phyloP scores from a whole-genome alignment of 78 protist genomes.

The Planoprotostelium fungivorum region DNA sequence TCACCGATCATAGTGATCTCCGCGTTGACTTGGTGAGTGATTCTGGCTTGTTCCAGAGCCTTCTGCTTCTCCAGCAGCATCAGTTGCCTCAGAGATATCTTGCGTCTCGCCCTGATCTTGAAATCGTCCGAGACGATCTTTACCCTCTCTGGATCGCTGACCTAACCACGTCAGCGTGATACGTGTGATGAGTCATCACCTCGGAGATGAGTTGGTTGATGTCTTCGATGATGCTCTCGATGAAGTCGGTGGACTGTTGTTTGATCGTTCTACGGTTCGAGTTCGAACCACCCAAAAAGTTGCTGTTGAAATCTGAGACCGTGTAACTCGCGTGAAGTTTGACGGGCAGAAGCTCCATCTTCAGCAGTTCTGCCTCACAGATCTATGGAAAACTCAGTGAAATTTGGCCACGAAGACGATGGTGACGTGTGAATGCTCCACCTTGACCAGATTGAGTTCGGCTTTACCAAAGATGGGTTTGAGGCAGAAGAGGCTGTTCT shows the following conservation, averaged over 20 bases:
- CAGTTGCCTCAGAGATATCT: background rate
- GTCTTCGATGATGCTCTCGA: conserved; percentile 6
- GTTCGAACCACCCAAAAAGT: background rate
- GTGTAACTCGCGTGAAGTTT: background rate
- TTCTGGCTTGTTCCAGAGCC: background rate
- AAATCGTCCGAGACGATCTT: background rate
- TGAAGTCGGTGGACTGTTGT: background rate
- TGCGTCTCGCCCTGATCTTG: background rate
- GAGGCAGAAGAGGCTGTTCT: background rate
- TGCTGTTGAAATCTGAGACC: background rate
- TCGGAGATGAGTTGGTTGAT: background rate
- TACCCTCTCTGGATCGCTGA: background rate
- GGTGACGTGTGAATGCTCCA: background rate
- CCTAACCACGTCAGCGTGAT: background rate
- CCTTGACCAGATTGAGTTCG: background rate
- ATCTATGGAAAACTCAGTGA: background rate
- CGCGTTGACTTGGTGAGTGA: background rate
- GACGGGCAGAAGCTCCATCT: background rate
- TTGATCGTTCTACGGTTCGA: background rate
- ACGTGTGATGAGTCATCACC: background rate
- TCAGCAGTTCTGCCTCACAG: background rate
- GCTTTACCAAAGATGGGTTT: background rate
- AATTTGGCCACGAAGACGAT: no score
- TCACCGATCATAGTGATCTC: background rate
- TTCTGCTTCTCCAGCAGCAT: conserved; percentile 8